Evolutionary conservation across 257 asterid genomes (phyloP).

Genomic region (Marsdenia floribunda): DNA sequence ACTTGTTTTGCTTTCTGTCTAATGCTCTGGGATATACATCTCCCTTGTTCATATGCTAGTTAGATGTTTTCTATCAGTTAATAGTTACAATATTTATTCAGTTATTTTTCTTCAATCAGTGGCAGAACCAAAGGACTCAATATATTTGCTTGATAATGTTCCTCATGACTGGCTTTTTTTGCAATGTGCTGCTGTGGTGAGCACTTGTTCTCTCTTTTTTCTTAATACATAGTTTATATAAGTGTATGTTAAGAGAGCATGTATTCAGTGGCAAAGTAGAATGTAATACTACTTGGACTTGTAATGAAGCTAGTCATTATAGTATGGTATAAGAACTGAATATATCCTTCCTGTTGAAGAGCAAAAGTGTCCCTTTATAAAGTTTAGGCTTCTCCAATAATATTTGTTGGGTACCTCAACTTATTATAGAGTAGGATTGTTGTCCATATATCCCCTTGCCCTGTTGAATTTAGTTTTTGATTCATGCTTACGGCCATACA

Average conservation of each 20-base stretch:
- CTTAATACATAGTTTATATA: background rate
- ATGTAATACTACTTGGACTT: background rate
- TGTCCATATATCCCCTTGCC: too few relatives aligned
- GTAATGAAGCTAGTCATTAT: background rate
- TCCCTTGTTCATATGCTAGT: background rate
- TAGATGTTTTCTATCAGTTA: background rate
- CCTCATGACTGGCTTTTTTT: constrained; percentile 99
- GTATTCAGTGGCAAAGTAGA: background rate
- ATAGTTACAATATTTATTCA: background rate
- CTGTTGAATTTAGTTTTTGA: background rate
- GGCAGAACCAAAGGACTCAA: constrained; percentile 80
- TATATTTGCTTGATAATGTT: constrained; percentile 74
- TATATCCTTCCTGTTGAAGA: background rate
- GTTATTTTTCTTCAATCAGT: constrained; percentile 41
- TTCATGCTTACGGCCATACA: background rate
- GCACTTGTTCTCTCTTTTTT: constrained; percentile 24
- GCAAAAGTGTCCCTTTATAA: background rate
- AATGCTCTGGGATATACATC: background rate
- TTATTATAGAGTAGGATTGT: background rate
- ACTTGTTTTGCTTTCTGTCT: background rate
- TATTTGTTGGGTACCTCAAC: background rate
- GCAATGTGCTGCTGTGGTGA: constrained; percentile 93
- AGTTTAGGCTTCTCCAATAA: background rate
- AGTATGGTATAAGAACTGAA: background rate
- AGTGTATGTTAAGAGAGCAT: background rate